A percentile compares a stretch with the other conserved stretches of the same genome.
Conservation (phyloP, 805 yeast genomes). For the Suhomyces vadensis region DNA sequence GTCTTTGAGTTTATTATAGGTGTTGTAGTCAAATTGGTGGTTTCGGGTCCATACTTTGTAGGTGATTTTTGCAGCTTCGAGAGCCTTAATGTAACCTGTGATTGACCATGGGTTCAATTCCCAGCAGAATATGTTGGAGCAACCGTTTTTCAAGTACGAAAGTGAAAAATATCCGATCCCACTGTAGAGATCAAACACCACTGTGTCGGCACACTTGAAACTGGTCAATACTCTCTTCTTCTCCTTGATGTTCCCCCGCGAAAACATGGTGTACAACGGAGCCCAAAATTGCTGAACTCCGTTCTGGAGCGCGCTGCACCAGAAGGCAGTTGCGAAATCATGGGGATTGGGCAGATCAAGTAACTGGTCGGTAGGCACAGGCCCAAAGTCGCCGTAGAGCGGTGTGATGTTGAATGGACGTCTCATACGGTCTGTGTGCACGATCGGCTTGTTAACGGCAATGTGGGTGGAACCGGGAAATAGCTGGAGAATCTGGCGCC, state of each 20-base stretch:
- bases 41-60: slow-evolving; percentile 30
- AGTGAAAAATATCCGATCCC: slow-evolving; percentile 87
- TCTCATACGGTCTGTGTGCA: slow-evolving; percentile 55
- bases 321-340: slow-evolving; percentile 58
- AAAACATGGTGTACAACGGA: slow-evolving; percentile 82
- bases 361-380: slow-evolving; percentile 26
- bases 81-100: slow-evolving; percentile 64
- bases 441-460: slow-evolving; percentile 72
- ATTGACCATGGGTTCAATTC: slow-evolving; percentile 85
- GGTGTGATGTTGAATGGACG: slow-evolving; percentile 63
- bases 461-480: slow-evolving; percentile 50
- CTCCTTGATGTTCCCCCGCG: slow-evolving; percentile 83
- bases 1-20: slow-evolving; percentile 16
- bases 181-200: slow-evolving; percentile 69
- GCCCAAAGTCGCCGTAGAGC: slow-evolving; percentile 67
- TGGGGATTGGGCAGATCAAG: slow-evolving; percentile 18
- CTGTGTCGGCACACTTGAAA: slow-evolving; percentile 38
- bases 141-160: slow-evolving; percentile 58
- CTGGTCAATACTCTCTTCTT: slow-evolving; percentile 61
- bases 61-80: slow-evolving; percentile 43
- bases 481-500: slow-evolving; percentile 1
- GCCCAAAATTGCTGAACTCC: slow-evolving; percentile 82
- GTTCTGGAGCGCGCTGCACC: slow-evolving; percentile 73
- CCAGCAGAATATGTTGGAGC: slow-evolving; percentile 66
- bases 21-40: slow-evolving; percentile 29